Evolutionary conservation across 2,329 filamentous ascomycete genomes (phyloP), one percentile per base, ranked within the genome.

Genomic region (Cadophora luteo-olivacea): DNA sequence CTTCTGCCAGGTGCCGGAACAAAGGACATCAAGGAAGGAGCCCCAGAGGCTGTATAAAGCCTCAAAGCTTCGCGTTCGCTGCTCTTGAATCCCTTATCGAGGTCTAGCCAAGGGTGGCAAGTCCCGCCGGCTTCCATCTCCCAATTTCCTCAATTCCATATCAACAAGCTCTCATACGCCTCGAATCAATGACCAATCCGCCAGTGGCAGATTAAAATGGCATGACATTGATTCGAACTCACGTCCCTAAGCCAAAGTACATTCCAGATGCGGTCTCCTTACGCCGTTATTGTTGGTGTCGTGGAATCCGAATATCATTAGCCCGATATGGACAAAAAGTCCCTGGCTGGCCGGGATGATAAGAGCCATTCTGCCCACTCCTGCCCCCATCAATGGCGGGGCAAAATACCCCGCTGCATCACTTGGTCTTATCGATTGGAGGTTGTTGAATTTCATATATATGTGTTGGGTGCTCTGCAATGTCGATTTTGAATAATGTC

Each of bases 281-380:
- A 70, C 29, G 67, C 70, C 29, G 63, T 61, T 25, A 16, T 29
- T 33, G 57, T 41, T 6, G 36, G 25, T 58, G 25, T 57, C 16
- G 48, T 66, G 49, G 66, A 65, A 69, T 58, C 54, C 36, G 68
- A 65, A n/a, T 62, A 58, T 70, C 65, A 54, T 65, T 75, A 72
- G 57, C 75, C 75, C 62, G 68, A 76, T 70, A 41, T 9, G 74
- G 75, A 62, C 58, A 75, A 73, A 72, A 71, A 68, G 58, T 76
- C 75, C 75, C 68, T 64, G 8, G n/a, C 3, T n/a, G 58, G 8
- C 36, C 22, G 48, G 38, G 12, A 45, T 70, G 74, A 75, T 73
- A 74, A 75, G 72, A 65, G 60, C 24, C 48, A 61, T 61, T 14
- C 29, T 45, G 49, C 69, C 66, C 66, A 68, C 63, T 51, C 33